Conservation (phyloP, 2,329 filamentous ascomycete species). For the Stagonosporopsis rhizophila region DNA sequence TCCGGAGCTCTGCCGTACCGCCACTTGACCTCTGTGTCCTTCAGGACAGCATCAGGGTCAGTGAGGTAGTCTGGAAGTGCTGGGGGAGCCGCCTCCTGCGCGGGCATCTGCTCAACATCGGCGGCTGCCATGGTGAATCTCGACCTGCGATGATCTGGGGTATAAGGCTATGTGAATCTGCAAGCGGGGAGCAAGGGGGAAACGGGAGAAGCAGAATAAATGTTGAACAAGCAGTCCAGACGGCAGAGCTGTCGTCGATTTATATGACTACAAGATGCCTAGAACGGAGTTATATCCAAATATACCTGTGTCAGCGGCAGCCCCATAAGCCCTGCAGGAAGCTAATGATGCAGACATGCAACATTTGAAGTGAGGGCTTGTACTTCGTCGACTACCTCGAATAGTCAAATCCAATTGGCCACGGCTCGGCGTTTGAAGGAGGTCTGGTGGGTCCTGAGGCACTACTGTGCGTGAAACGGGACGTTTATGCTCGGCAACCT, state of each 20-base stretch:
- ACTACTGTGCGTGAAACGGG: constrained; percentile 16
- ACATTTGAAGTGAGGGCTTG: constrained; percentile 6
- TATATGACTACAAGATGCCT: constrained; percentile 3
- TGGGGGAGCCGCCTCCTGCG: constrained; percentile 45
- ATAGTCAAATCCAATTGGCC: constrained; percentile 4
- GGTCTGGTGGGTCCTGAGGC: constrained; percentile 2
- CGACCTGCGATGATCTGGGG: constrained; percentile 3
- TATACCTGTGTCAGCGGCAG: constrained; percentile 3
- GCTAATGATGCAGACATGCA: constrained; percentile 15
- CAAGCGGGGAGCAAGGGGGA: not conserved
- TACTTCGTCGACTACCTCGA: constrained; percentile 1
- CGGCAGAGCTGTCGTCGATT: not conserved
- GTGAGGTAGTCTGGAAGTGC: constrained; percentile 65
- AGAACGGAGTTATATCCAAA: constrained; percentile 6
- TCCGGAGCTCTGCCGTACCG: constrained; percentile 67
- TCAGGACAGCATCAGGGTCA: constrained; percentile 65
- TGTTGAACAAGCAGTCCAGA: not conserved
- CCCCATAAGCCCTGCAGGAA: constrained; percentile 7
- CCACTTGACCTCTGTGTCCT: constrained; percentile 63
- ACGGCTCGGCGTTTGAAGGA: constrained; percentile 7
- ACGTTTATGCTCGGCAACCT: constrained; percentile 13
- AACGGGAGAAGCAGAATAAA: not conserved
- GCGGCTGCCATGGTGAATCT: constrained; percentile 34
- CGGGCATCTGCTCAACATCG: constrained; percentile 34
- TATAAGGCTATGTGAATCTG: not conserved